Evolutionary conservation across 148 eudicot species (phyloP), one percentile per base, ranked within the genome.

Genomic region (Camellia granthamiana): DNA sequence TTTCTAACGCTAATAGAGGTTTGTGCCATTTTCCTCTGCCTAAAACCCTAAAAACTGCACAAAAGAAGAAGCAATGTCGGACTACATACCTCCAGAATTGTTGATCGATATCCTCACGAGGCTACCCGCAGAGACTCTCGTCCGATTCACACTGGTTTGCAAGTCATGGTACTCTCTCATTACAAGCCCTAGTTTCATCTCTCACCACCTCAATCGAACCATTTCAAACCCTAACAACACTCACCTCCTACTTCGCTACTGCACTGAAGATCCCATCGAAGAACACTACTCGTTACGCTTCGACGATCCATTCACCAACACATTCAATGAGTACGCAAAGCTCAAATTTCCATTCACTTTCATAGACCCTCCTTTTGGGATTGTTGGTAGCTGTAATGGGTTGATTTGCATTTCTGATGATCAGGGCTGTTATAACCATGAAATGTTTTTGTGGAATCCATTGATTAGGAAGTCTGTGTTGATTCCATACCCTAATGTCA

Each of bases 381-480:
- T 80, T 59, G 3, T 72, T 15, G 71, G 77, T 44, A 59, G 49
- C 51, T 60, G 59, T 30, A 80, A 80, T 80, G 77, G 82, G 30
- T 64, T 79, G 1, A 7, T 79, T 18, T 79, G 82, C 16, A 49
- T 79, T 56, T 19, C 77, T 21, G 54, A 69, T 44, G 73, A 69
- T 69, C 6, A 46, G 7, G 13, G 0, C 7, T 3, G 8, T 10
- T 18, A 21, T 9, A 15, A 21, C 16, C 16, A 72, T 7, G 10
- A 1, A 5, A 14, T 69, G 5, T 71, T 42, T 55, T 47, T 80
- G 6, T 80, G 77, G 82, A 80, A 72, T 44, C 82, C 82, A 15
- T 68, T 61, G 3, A 80, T 80, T 41, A 59, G 77, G 41, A 80
- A 63, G 65, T 72, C 3, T 44, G 2, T 72, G 3, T 3, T 5